A percentile compares a stretch with the other conserved stretches of the same genome.
phyloP scores from a whole-genome alignment of 257 asterid genomes.

The Solanum chmielewskii region DNA sequence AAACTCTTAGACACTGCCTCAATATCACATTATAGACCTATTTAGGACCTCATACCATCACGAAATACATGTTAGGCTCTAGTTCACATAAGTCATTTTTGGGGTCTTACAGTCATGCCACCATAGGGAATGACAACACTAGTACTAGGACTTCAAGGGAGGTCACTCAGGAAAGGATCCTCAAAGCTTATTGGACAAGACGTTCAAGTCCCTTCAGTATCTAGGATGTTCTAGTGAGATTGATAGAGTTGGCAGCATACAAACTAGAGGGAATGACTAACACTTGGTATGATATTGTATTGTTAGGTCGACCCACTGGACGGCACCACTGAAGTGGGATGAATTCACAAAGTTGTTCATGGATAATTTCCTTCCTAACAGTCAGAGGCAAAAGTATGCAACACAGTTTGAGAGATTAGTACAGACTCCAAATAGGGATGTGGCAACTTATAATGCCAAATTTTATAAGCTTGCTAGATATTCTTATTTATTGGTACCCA shows the following conservation, averaged over 20 bases:
- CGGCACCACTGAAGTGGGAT: background rate
- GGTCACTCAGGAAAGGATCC: background rate
- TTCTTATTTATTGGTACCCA: background rate
- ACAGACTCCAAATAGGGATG: background rate
- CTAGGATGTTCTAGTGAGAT: background rate
- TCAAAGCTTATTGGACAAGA: background rate
- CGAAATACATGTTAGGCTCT: too few relatives aligned
- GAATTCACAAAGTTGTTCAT: background rate
- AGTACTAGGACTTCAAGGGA: too few relatives aligned
- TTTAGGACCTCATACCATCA: too few relatives aligned
- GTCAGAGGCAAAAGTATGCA: background rate
- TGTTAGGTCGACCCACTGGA: background rate
- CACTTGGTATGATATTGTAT: background rate
- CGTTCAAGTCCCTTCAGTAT: background rate
- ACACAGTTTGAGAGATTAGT: background rate
- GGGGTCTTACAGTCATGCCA: background rate
- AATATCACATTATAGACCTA: too few relatives aligned
- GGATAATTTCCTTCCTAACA: background rate
- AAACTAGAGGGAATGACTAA: background rate
- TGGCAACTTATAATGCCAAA: background rate
- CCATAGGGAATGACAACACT: background rate
- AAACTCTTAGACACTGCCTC: too few relatives aligned
- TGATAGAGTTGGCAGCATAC: background rate
- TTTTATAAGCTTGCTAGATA: background rate
- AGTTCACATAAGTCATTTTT: too few relatives aligned